Evolutionary conservation across 495 filamentous ascomycete species (phyloP).

Genomic region (Daldinia grandis): DNA sequence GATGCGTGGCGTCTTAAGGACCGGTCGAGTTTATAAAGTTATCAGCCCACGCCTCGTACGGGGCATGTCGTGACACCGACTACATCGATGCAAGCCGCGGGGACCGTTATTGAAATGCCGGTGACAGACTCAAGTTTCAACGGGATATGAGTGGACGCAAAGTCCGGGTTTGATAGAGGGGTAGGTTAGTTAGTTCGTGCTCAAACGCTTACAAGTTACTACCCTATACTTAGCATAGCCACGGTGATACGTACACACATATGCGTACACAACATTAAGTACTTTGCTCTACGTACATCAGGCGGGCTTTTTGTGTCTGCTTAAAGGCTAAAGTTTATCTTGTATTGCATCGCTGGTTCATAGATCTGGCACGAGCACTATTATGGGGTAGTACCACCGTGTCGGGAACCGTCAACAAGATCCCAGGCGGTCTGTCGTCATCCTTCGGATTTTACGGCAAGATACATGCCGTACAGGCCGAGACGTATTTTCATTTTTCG

Average conservation of each 20-base stretch:
- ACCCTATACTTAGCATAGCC: neutral
- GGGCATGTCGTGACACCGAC: neutral
- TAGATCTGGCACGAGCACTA: slow-evolving; percentile 17
- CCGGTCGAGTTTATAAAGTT: slow-evolving; percentile 53
- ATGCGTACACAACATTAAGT: neutral
- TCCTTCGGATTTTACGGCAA: slow-evolving; percentile 11
- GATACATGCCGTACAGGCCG: neutral
- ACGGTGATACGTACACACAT: slow-evolving; percentile 1
- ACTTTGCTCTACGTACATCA: neutral
- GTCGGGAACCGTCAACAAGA: slow-evolving; percentile 20
- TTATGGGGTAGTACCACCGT: slow-evolving; percentile 27
- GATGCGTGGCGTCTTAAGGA: slow-evolving; percentile 64
- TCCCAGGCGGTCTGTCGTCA: slow-evolving; percentile 5
- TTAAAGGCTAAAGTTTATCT: slow-evolving; percentile 11
- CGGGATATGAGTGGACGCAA: neutral
- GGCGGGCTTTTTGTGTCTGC: neutral
- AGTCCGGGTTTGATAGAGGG: neutral
- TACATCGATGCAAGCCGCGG: neutral
- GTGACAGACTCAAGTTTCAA: neutral
- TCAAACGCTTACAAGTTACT: neutral
- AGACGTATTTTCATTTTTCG: neutral
- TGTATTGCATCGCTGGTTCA: slow-evolving; percentile 14
- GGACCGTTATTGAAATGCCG: neutral
- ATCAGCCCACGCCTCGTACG: neutral
- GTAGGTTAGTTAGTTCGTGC: neutral